phyloP scores from a whole-genome alignment of 1,284 basidiomycete species.

The Cryptococcus amylolentus region DNA sequence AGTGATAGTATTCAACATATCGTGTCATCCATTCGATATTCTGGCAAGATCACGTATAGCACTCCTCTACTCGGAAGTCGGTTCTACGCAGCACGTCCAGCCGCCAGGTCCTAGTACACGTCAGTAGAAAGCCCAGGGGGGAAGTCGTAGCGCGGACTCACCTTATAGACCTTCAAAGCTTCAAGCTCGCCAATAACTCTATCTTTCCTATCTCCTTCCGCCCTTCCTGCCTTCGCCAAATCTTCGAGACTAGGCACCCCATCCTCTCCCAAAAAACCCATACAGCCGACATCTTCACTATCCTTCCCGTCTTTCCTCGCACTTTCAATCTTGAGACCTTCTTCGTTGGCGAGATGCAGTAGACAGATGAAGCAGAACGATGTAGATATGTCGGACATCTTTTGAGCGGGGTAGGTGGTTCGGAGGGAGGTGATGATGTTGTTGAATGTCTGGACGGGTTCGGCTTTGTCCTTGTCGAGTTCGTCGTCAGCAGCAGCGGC shows the following conservation, averaged over 20 bases:
- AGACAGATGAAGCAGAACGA: conserved; percentile 99
- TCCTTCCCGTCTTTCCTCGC: conserved; percentile 51
- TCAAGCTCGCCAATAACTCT: conserved; percentile 47
- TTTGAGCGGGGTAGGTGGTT: conserved; percentile 79
- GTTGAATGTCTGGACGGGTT: conserved; percentile 66
- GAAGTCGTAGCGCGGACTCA: conserved; percentile 13
- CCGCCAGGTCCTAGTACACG: conserved; percentile 33
- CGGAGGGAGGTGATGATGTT: conserved; percentile 79
- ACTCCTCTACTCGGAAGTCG: not conserved
- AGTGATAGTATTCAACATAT: too few relatives aligned
- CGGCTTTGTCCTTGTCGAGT: conserved; percentile 53
- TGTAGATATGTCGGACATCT: conserved; percentile 97
- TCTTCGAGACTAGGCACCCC: conserved; percentile 13
- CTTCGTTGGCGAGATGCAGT: conserved; percentile 90
- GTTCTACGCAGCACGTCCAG: conserved; percentile 40
- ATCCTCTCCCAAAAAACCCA: conserved; percentile 23
- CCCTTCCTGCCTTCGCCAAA: conserved; percentile 13
- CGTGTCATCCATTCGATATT: too few relatives aligned
- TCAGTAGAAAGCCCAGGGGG: not conserved
- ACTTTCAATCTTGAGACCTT: conserved; percentile 74
- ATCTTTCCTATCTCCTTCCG: conserved; percentile 33
- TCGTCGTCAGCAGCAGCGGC: not conserved
- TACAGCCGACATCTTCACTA: conserved; percentile 44
- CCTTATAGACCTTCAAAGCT: conserved; percentile 47
- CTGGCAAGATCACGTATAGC: too few relatives aligned